These are phyloP conservation scores for Pseudocercospora vitis DNA, from an alignment of 2,329 filamentous ascomycete genomes.

Conservation along the genomic window DNA sequence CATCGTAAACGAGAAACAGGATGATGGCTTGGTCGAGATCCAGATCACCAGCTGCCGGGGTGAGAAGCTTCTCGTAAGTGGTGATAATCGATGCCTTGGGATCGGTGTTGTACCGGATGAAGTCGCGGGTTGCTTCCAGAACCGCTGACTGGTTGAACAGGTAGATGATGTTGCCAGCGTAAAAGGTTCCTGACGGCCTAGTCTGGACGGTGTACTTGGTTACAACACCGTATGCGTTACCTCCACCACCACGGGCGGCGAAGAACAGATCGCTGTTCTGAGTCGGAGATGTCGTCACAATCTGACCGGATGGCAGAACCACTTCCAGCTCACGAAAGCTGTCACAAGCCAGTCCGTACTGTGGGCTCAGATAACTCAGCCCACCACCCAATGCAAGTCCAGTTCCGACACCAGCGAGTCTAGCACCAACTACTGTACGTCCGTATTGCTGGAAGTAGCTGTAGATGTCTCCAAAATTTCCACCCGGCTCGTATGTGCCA, in stretches of 20 bases:
- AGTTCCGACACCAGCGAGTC: conserved; percentile 8
- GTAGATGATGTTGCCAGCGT: conserved; percentile 12
- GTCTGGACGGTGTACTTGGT: conserved; percentile 12
- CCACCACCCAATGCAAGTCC: conserved; percentile 10
- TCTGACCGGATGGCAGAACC: conserved; percentile 26
- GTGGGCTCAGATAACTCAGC: conserved; percentile 10
- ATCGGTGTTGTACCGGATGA: conserved; percentile 38
- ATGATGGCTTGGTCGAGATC: conserved; percentile 38
- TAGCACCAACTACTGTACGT: conserved; percentile 8
- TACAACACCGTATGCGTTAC: conserved; percentile 43
- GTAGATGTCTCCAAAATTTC: conserved; percentile 7
- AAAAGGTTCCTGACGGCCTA: conserved; percentile 10
- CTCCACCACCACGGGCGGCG: conserved; percentile 54
- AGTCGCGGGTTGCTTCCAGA: conserved; percentile 33
- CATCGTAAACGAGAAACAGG: conserved; percentile 42
- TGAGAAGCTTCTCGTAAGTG: conserved; percentile 38
- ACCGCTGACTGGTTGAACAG: conserved; percentile 10
- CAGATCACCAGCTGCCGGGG: conserved; percentile 31
- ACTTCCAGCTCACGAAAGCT: conserved; percentile 27
- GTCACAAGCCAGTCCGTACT: conserved; percentile 32
- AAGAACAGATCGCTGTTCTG: conserved; percentile 53
- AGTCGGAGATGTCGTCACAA: conserved; percentile 37
- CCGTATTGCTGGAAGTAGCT: conserved; percentile 12
- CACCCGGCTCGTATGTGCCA: conserved; percentile 12
- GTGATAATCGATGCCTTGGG: conserved; percentile 40